Base-by-base conservation (phyloP, 1,284 basidiomycete species). In the Vanrija humicola region DNA sequence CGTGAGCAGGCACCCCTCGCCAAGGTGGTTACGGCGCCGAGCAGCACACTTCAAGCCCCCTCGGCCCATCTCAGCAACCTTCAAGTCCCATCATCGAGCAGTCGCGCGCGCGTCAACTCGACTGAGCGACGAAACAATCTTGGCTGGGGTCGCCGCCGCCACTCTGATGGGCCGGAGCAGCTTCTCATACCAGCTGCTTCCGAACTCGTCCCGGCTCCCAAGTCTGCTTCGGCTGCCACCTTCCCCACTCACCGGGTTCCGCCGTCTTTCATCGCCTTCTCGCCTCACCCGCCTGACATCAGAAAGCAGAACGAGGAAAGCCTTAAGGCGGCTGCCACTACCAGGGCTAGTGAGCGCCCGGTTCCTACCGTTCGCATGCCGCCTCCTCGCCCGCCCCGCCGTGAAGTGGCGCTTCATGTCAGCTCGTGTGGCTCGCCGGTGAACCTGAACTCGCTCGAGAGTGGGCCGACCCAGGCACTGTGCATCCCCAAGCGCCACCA, bases 61-160 rank as follows among this genome's bases (percentile, higher is more conserved):
- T n/a, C 25, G 21, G 42, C 7, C 15, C 42, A 9, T 14, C 16
- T 45, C 34, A 49, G 21, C 23, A 59, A 21, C 56, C 57, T 52
- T 38, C 21, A 53, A 53, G 23, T 50, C 44, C 15, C 18, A 26
- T 23, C 18, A 14, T 23, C 54, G 2, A 34, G 25, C 4, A 49
- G 23, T 44, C 56, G 69, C 40, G 38, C 54, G 7, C 34, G 64
- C 25, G 68, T 71, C 12, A 62, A 59, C 21, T 65, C 62, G 5
- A 53, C 48, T 10, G 67, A 59, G 6, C 54, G 70, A 14, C 56
- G 72, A 39, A 55, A 66, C 38, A 68, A 67, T 19, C 52, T 74
- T 4, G 70, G 70, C 12, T 74, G 72, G 72, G 62, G 64, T 14
- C 64, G 69, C 38, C 62, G 66, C 42, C 54, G 69, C 29, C 45